Conservation (phyloP, 768 basidiomycete genomes). For the Lepiota brunneoincarnata region DNA sequence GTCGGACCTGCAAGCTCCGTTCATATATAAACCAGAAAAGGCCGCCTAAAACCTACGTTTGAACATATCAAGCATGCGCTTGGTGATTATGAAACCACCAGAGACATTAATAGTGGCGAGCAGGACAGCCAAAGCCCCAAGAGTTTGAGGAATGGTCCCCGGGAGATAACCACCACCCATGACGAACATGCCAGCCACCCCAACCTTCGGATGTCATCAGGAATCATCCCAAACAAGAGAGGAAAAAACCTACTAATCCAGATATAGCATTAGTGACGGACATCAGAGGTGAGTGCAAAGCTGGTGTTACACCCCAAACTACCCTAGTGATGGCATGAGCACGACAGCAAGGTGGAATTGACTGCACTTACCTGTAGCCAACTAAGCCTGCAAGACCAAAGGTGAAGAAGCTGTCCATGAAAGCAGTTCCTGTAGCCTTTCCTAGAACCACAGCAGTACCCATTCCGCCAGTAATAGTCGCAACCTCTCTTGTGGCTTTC, state of each 20-base stretch:
- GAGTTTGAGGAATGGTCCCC: constrained; percentile 72
- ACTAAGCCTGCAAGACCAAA: constrained; percentile 85
- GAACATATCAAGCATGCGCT: constrained; percentile 93
- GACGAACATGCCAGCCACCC: constrained; percentile 82
- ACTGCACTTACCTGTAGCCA: constrained; percentile 50
- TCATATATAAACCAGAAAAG: neutral
- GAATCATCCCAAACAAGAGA: neutral
- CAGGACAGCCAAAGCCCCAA: constrained; percentile 83
- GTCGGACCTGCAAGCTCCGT: constrained; percentile 50
- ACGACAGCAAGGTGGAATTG: neutral
- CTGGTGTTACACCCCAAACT: constrained; percentile 87
- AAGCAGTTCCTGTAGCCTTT: constrained; percentile 74
- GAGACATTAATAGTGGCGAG: constrained; percentile 86
- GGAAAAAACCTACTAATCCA: constrained; percentile 40
- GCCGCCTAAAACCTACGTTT: constrained; percentile 54
- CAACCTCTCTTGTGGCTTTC: constrained; percentile 73
- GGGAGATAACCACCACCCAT: constrained; percentile 90
- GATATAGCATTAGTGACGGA: constrained; percentile 90
- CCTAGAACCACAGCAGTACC: constrained; percentile 70
- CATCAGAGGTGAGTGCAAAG: constrained; percentile 88
- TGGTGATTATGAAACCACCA: constrained; percentile 87
- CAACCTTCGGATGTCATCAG: constrained; percentile 41
- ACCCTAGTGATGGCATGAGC: constrained; percentile 41
- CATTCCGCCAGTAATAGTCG: constrained; percentile 73
- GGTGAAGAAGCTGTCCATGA: constrained; percentile 89